Evolutionary conservation across 2,329 filamentous ascomycete genomes (phyloP).

Genomic region (Colletotrichum tropicale): DNA sequence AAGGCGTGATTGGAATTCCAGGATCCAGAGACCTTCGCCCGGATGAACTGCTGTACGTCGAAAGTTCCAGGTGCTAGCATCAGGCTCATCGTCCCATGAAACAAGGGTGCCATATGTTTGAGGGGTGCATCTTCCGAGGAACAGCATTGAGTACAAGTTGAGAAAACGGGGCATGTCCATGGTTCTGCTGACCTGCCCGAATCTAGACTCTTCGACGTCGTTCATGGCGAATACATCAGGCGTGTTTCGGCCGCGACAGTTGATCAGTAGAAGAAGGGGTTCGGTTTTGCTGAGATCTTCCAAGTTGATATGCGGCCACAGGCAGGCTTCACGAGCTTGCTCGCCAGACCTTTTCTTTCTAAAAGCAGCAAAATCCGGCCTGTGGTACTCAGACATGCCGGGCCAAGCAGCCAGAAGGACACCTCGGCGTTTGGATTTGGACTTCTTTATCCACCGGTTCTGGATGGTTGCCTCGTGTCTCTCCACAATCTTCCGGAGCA

Average conservation of each 20-base stretch:
- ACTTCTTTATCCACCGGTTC: conserved; percentile 61
- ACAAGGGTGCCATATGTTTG: conserved; percentile 41
- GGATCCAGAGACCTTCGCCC: conserved; percentile 50
- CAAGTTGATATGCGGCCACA: conserved; percentile 62
- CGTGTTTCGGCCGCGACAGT: conserved; percentile 50
- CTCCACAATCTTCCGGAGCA: conserved; percentile 45
- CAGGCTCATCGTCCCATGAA: conserved; percentile 33
- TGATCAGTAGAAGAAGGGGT: conserved; percentile 53
- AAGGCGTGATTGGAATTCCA: conserved; percentile 55
- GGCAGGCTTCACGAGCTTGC: conserved; percentile 33
- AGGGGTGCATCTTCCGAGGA: conserved; percentile 29
- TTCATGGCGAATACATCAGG: conserved; percentile 52
- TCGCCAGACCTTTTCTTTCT: background rate
- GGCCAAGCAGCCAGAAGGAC: conserved; percentile 55
- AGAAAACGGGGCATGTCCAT: conserved; percentile 30
- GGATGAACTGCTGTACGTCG: conserved; percentile 31
- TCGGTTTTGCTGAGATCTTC: conserved; percentile 55
- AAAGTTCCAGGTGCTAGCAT: conserved; percentile 39
- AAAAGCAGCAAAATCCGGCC: conserved; percentile 52
- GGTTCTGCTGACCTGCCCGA: conserved; percentile 29
- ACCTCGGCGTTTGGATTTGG: conserved; percentile 44
- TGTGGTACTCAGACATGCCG: conserved; percentile 51
- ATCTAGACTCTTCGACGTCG: conserved; percentile 40
- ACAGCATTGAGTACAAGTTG: conserved; percentile 35
- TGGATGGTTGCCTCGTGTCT: conserved; percentile 56